Evolutionary conservation across 495 filamentous ascomycete genomes (phyloP), one percentile per base, ranked within the genome.

Genomic region (Neurospora sp.): DNA sequence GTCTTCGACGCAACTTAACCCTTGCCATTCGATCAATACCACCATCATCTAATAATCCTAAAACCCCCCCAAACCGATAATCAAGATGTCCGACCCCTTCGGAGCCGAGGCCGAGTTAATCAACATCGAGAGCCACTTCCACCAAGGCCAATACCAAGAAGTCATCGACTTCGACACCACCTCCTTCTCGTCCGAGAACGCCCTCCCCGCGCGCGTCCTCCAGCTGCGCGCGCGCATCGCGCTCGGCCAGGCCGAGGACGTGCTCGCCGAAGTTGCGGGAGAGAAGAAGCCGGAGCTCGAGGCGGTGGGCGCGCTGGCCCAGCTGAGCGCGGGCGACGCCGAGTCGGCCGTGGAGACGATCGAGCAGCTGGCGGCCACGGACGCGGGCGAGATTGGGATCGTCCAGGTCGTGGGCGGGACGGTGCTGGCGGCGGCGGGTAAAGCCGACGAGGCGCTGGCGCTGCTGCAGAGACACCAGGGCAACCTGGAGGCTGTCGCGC

Each of bases 81-180:
- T 73, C 74, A 86, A 76, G 69, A 96, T 96, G 93, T 61, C 53
- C 53, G 96, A 99, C 86, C 96, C 95, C 73, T 99, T 95, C 79
- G 96, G 93, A 27, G 87, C 92, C 76, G 96, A 98, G 85, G 94
- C 93, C 85, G 96, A 99, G 84, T 89, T 99, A 76, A 89, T 97
- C 81, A 97, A 94, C 86, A 90, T 98, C 80, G 93, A 96, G 88
- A 97, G 91, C 84, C 88, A 92, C 85, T 98, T 97, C 88, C 92
- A 96, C 86, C 92, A 94, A 80, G 93, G 92, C 79, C 93, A 95
- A 84, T 97, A 93, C 87, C 84, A 90, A 70, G 84, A 88, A 71
- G 94, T 96, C 74, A 81, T 95, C 82, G 90, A 94, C 83, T 94
- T 92, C 82, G 89, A 93, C 82, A 90, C 89, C 37, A 87, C 90